Percentiles rank a stretch among this genome's conserved stretches.
Conservation (phyloP, 352 stramenopile species). For the Phytophthora capsici region DNA sequence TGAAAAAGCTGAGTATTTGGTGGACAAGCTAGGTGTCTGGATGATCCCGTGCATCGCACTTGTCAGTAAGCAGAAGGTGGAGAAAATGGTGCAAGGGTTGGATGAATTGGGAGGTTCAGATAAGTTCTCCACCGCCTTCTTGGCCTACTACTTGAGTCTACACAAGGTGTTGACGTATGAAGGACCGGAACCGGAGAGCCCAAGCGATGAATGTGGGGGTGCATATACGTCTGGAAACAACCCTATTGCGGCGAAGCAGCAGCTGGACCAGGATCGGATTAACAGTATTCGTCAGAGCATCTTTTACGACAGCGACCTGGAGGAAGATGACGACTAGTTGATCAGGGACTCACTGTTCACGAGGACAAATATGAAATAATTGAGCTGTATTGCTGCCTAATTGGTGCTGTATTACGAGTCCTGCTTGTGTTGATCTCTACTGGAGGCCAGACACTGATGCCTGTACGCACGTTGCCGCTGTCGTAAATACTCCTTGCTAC, state of each 20-base stretch:
- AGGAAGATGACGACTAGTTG: conserved; percentile 70
- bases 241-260: conserved; percentile 37
- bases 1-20: conserved; percentile 96
- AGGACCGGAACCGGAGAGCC: conserved; percentile 80
- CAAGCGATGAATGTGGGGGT: conserved; percentile 70
- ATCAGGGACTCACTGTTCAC: not conserved
- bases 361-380: conserved; percentile 28
- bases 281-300: conserved; percentile 86
- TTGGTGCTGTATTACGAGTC: conserved; percentile 7
- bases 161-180: conserved; percentile 97
- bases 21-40: conserved; percentile 95
- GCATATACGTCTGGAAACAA: conserved; percentile 54
- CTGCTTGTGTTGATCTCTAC: conserved; percentile 24
- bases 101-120: conserved; percentile 95
- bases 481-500: conserved; percentile 58
- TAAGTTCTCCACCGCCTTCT: conserved; percentile 93
- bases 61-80: conserved; percentile 95
- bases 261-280: conserved; percentile 52
- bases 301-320: conserved; percentile 87
- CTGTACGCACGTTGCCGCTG: conserved; percentile 77
- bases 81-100: conserved; percentile 96
- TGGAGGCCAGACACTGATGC: conserved; percentile 55
- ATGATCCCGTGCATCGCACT: conserved; percentile 97
- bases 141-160: conserved; percentile 91
- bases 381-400: conserved; percentile 25